phyloP scores from a whole-genome alignment of 768 basidiomycete species.

The Termitomyces sp. region DNA sequence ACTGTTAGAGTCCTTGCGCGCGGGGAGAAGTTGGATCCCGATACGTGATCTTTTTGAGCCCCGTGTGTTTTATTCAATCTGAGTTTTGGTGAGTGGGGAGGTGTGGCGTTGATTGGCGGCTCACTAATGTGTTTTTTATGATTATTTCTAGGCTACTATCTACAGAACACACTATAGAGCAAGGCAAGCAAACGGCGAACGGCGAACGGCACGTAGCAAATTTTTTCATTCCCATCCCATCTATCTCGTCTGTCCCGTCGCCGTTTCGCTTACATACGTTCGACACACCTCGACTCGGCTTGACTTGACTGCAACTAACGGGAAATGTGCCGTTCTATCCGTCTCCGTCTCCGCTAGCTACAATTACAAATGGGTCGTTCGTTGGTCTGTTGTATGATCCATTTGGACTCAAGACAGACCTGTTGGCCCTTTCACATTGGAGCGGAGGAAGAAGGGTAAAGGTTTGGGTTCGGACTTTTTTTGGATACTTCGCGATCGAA shows the following conservation, averaged over 20 bases:
- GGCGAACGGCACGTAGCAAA: not conserved
- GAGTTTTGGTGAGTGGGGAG: slow-evolving; percentile 1
- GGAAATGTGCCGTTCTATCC: not conserved
- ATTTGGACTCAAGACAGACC: not conserved
- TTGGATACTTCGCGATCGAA: not conserved
- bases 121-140: not conserved
- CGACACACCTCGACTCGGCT: not conserved
- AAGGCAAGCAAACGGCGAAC: not conserved
- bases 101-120: not conserved
- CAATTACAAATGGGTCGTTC: not conserved
- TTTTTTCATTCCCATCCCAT: too few species aligned
- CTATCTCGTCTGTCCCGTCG: too few species aligned
- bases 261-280: too few species aligned
- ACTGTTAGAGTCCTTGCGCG: slow-evolving; percentile 79
- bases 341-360: not conserved
- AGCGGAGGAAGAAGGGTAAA: not conserved
- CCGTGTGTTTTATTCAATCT: not conserved
- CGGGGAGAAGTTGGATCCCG: slow-evolving; percentile 76
- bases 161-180: slow-evolving; percentile 2
- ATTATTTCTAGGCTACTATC: not conserved
- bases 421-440: not conserved
- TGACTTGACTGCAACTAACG: not conserved
- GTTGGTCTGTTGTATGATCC: not conserved
- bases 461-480: not conserved
- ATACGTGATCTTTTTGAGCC: slow-evolving; percentile 14